Evolutionary conservation across 768 basidiomycete genomes (phyloP).

Genomic region (Rhodotorula babjevae): DNA sequence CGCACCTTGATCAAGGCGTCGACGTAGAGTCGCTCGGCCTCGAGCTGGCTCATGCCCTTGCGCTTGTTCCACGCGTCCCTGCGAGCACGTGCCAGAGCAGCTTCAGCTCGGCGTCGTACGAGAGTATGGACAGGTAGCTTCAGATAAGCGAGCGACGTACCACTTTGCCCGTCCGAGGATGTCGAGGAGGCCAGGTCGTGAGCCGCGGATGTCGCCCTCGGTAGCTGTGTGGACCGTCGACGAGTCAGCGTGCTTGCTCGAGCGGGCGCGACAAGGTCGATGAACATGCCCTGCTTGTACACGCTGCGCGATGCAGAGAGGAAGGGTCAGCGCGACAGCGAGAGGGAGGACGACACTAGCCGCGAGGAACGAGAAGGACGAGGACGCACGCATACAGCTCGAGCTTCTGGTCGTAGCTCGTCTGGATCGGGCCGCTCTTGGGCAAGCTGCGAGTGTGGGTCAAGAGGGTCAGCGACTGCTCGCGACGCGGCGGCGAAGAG

Average conservation of each 20-base stretch:
- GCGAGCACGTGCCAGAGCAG: too few relatives aligned
- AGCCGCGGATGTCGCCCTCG: conserved; percentile 72
- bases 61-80: conserved; percentile 98
- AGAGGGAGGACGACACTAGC: background rate
- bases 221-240: conserved; percentile 62
- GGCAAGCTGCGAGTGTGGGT: conserved; percentile 58
- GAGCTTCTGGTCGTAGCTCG: conserved; percentile 89
- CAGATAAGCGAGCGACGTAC: conserved; percentile 54
- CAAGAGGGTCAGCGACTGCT: too few relatives aligned
- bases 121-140: too few relatives aligned
- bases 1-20: conserved; percentile 75
- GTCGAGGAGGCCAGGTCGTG: conserved; percentile 81
- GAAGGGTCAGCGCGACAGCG: background rate
- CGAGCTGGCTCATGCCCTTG: conserved; percentile 67
- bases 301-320: conserved; percentile 53
- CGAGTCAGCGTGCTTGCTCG: too few relatives aligned
- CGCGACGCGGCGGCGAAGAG: background rate
- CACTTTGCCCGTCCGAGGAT: conserved; percentile 91
- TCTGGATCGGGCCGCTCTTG: conserved; percentile 91
- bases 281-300: conserved; percentile 77
- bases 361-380: background rate
- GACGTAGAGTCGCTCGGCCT: conserved; percentile 86
- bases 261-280: too few relatives aligned
- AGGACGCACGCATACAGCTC: conserved; percentile 61
- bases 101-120: too few relatives aligned